phyloP scores from a whole-genome alignment of 2,329 filamentous ascomycete genomes.

The Colletotrichum sp. region DNA sequence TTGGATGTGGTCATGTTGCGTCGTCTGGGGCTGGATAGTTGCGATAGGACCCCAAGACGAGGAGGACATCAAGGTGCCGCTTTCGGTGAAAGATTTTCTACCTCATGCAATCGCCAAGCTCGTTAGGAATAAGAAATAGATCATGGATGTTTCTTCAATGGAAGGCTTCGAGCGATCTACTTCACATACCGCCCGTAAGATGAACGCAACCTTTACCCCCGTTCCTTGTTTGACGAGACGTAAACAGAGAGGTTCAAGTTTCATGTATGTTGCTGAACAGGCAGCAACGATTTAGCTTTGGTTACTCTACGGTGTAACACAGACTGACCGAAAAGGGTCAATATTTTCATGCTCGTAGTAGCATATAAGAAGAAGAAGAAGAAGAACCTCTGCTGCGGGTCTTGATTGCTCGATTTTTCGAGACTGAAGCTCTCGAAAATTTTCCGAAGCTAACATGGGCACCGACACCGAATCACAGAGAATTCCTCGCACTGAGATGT shows the following conservation, averaged over 20 bases:
- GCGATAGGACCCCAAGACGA: background rate
- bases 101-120: background rate
- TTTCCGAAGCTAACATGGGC: background rate
- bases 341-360: background rate
- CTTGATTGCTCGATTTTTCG: background rate
- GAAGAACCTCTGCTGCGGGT: background rate
- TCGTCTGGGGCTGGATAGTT: background rate
- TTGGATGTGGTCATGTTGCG: background rate
- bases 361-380: background rate
- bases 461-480: background rate
- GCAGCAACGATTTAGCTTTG: background rate
- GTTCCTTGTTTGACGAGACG: background rate
- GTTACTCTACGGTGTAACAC: background rate
- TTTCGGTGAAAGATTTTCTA: background rate
- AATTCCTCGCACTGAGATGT: background rate
- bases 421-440: background rate
- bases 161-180: background rate
- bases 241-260: background rate
- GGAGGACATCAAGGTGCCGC: background rate
- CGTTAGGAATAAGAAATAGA: background rate
- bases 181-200: background rate
- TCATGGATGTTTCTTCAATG: background rate
- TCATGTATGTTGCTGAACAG: background rate
- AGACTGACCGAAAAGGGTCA: background rate
- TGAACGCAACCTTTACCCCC: background rate